A percentile compares a stretch with the other conserved stretches of the same genome.
phyloP scores from a whole-genome alignment of 2,329 filamentous ascomycete genomes.

The Pezizomycotina sp. region DNA sequence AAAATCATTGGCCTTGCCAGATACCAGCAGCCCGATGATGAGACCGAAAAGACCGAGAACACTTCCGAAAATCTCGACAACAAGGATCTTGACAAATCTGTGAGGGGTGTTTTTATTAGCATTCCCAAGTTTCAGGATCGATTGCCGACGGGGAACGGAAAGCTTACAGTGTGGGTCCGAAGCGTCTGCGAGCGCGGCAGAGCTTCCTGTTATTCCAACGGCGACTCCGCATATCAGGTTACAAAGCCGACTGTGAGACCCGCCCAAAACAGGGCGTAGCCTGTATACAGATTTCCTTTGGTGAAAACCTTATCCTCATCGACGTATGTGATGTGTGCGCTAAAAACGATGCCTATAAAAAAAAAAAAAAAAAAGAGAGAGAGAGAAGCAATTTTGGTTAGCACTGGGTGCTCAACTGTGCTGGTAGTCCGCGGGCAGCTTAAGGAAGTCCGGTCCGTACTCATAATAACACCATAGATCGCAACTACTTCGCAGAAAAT shows the following conservation, averaged over 20 bases:
- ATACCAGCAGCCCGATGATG: slow-evolving; percentile 81
- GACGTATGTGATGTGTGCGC: slow-evolving; percentile 54
- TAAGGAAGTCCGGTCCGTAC: slow-evolving; percentile 8
- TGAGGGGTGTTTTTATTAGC: slow-evolving; percentile 16
- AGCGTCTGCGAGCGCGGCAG: slow-evolving; percentile 88
- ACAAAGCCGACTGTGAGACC: slow-evolving; percentile 89
- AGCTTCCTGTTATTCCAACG: slow-evolving; percentile 94
- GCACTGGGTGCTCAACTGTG: not conserved
- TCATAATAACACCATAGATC: slow-evolving; percentile 99
- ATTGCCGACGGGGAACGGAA: not conserved
- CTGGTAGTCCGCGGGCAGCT: not conserved
- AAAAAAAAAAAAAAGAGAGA: slow-evolving; percentile 1
- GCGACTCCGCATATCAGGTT: slow-evolving; percentile 92
- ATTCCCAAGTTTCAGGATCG: not conserved
- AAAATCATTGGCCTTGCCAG: slow-evolving; percentile 68
- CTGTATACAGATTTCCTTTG: slow-evolving; percentile 75
- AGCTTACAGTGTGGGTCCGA: slow-evolving; percentile 76
- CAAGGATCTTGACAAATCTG: slow-evolving; percentile 95
- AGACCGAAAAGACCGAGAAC: slow-evolving; percentile 91
- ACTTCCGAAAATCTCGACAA: slow-evolving; percentile 98
- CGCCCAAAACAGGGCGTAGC: slow-evolving; percentile 89
- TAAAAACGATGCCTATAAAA: slow-evolving; percentile 70
- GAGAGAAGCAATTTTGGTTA: not conserved
- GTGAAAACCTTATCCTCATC: slow-evolving; percentile 54
- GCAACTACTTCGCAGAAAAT: slow-evolving; percentile 99